A percentile compares a stretch with the other conserved stretches of the same genome.
Evolutionary conservation across 2,329 filamentous ascomycete species (phyloP).

Genomic region (Claviceps fusiformis): DNA sequence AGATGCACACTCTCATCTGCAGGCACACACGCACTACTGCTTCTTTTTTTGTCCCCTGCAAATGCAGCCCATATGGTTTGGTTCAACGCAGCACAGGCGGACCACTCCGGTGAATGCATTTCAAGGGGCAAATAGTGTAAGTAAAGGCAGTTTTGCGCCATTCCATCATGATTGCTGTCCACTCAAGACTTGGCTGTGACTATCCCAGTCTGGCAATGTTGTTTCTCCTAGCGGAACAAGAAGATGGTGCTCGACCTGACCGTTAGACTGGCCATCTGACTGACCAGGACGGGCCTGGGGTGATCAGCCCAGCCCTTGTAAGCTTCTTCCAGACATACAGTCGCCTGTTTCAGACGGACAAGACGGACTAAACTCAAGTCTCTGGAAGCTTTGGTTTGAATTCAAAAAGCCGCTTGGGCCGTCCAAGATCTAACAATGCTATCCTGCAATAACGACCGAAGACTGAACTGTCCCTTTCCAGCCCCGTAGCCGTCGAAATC

Average conservation of each 20-base stretch:
- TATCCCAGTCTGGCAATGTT: conserved; percentile 4
- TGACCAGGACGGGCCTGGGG: conserved; percentile 2
- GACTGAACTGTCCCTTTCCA: neutral
- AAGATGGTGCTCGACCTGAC: conserved; percentile 1
- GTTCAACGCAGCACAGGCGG: neutral
- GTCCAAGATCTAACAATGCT: conserved; percentile 8
- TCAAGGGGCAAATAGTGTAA: neutral
- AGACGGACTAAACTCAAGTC: conserved; percentile 7
- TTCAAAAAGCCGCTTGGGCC: conserved; percentile 9
- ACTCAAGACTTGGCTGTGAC: neutral
- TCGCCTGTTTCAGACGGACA: conserved; percentile 4
- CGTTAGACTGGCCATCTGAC: neutral
- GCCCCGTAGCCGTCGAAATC: conserved; percentile 1
- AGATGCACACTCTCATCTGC: neutral
- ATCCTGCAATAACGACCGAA: conserved; percentile 2
- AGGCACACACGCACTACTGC: neutral
- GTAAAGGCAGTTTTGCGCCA: neutral
- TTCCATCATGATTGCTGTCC: neutral
- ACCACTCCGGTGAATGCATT: neutral
- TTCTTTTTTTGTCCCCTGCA: neutral
- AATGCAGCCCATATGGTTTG: neutral
- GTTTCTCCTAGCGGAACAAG: neutral
- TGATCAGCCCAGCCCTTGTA: conserved; percentile 1
- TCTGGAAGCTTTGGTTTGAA: conserved; percentile 5
- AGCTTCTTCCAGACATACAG: neutral